Evolutionary conservation across 345 rosid genomes (phyloP).

Genomic region (Noccaea caerulescens): DNA sequence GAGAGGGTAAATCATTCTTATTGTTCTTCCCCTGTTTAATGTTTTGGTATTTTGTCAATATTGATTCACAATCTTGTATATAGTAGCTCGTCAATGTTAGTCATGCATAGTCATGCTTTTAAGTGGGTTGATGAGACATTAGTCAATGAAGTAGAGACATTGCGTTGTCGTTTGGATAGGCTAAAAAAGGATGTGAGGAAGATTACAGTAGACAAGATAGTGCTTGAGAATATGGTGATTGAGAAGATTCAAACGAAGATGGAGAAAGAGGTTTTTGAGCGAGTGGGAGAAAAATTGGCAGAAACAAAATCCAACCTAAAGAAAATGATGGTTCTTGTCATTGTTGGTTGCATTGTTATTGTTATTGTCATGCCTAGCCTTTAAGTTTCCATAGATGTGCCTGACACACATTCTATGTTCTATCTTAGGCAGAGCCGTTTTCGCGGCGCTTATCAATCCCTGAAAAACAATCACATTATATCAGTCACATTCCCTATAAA

Average conservation of each 20-base stretch:
- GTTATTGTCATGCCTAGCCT: not conserved
- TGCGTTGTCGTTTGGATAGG: not conserved
- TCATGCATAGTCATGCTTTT: not conserved
- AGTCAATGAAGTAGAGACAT: not conserved
- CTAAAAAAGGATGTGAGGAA: not conserved
- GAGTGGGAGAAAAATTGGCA: not conserved
- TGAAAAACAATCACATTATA: too few species aligned
- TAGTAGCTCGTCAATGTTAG: not conserved
- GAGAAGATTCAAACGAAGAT: not conserved
- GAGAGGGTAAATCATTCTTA: too few species aligned
- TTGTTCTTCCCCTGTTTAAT: too few species aligned
- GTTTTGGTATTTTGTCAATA: too few species aligned
- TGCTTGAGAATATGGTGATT: not conserved
- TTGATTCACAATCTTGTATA: too few species aligned
- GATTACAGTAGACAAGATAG: not conserved
- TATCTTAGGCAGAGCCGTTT: too few species aligned
- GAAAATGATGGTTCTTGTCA: not conserved
- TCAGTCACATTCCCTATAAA: too few species aligned
- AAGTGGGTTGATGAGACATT: slow-evolving; percentile 16
- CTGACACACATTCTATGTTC: too few species aligned
- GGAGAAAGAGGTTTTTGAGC: not conserved
- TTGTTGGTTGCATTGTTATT: not conserved
- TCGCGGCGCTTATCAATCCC: too few species aligned
- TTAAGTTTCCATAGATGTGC: too few species aligned
- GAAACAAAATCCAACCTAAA: not conserved